A percentile compares a stretch with the other conserved stretches of the same genome.
Conservation (phyloP, 2,329 filamentous ascomycete genomes). For the Whalleya microplaca region DNA sequence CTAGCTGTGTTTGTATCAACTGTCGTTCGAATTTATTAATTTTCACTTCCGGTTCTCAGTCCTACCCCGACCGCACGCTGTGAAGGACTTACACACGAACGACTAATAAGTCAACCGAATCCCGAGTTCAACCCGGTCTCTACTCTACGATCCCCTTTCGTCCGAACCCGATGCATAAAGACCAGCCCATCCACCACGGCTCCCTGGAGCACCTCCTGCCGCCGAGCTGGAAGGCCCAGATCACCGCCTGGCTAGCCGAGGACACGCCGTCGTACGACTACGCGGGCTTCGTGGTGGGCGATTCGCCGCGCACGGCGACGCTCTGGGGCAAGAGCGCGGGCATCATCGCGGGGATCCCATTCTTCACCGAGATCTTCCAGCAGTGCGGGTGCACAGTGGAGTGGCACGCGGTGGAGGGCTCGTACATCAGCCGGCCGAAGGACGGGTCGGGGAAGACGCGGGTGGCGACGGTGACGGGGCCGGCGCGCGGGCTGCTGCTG, state of each 20-base stretch:
- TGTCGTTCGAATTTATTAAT: too few species aligned
- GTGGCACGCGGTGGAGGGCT: conserved; percentile 83
- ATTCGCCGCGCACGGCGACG: conserved; percentile 63
- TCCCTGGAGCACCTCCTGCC: conserved; percentile 74
- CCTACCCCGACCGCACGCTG: too few species aligned
- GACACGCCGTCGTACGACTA: conserved; percentile 98
- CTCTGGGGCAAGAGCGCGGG: conserved; percentile 74
- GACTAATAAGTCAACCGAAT: too few species aligned
- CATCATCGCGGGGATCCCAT: conserved; percentile 87
- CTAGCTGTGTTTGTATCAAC: too few species aligned
- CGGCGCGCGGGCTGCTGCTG: conserved; percentile 79
- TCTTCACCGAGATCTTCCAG: conserved; percentile 90
- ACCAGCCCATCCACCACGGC: conserved; percentile 44
- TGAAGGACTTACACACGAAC: too few species aligned
- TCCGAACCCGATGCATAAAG: conserved; percentile 24
- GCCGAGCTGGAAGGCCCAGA: conserved; percentile 78
- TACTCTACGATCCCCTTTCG: neutral
- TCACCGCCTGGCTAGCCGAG: conserved; percentile 88
- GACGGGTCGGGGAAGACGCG: conserved; percentile 55
- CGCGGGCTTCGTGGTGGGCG: conserved; percentile 93
- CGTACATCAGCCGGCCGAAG: conserved; percentile 64
- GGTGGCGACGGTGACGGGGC: conserved; percentile 83
- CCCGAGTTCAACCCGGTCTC: too few species aligned
- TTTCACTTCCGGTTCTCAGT: too few species aligned
- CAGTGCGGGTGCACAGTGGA: conserved; percentile 90